Conservation (phyloP, 768 basidiomycete genomes). For the Pulveroboletus sp. region DNA sequence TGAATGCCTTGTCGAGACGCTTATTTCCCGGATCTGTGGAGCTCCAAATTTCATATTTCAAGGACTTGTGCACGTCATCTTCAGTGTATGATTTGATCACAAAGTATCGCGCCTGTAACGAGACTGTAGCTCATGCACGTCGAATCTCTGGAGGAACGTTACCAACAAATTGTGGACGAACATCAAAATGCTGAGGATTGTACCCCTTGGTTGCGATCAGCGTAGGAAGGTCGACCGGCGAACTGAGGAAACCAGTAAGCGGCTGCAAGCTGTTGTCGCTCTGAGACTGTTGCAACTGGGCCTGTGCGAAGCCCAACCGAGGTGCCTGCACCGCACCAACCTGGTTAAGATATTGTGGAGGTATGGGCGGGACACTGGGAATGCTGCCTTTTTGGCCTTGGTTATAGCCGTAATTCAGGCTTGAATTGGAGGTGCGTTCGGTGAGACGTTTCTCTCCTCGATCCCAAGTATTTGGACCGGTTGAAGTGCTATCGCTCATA, state of each 20-base stretch:
- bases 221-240: conserved; percentile 82
- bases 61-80: conserved; percentile 97
- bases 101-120: conserved; percentile 76
- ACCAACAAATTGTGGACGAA: conserved; percentile 70
- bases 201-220: conserved; percentile 86
- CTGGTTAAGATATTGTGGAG: conserved; percentile 67
- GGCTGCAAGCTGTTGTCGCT: conserved; percentile 34
- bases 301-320: conserved; percentile 36
- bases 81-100: conserved; percentile 99
- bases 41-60: conserved; percentile 98
- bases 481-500: conserved; percentile 27
- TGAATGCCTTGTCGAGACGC: conserved; percentile 94
- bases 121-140: conserved; percentile 1
- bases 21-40: conserved; percentile 97
- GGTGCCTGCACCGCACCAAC: conserved; percentile 33
- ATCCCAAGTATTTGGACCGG: conserved; percentile 52
- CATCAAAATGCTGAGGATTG: conserved; percentile 83
- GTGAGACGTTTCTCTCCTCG: conserved; percentile 56
- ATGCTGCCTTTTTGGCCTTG: conserved; percentile 36
- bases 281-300: conserved; percentile 25
- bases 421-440: conserved; percentile 63
- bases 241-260: conserved; percentile 45
- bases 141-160: background rate
- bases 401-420: conserved; percentile 58
- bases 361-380: conserved; percentile 70